Evolutionary conservation across 192 early-diverging fungal genomes (phyloP).

Genomic region (Backusella luteola): DNA sequence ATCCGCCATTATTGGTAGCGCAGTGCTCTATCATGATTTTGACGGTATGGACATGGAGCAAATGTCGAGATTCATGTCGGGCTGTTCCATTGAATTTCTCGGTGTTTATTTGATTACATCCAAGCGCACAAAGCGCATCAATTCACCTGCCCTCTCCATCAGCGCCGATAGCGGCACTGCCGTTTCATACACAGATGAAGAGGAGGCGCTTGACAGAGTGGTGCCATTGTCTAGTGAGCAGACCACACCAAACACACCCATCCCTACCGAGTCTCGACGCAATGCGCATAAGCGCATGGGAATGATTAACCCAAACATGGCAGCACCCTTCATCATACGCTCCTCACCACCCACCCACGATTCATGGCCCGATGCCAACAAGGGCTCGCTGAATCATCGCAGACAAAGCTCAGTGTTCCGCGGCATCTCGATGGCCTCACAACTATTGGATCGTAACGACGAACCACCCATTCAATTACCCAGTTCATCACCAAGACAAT

Average conservation of each 20-base stretch:
- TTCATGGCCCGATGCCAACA: neutral
- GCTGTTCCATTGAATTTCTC: conserved; percentile 59
- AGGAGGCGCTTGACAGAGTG: neutral
- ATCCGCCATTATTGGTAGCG: conserved; percentile 66
- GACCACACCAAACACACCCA: neutral
- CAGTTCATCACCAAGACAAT: neutral
- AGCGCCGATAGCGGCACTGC: conserved; percentile 1
- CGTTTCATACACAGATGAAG: neutral
- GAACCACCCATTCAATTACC: conserved; percentile 23
- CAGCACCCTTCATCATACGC: neutral
- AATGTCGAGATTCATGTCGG: conserved; percentile 49
- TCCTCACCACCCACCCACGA: neutral
- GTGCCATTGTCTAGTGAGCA: neutral
- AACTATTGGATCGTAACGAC: conserved; percentile 32
- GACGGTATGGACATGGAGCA: conserved; percentile 49
- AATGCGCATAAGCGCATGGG: neutral
- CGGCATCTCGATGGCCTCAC: conserved; percentile 36
- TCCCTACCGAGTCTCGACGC: neutral
- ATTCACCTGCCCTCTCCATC: neutral
- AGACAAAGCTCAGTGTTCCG: conserved; percentile 31
- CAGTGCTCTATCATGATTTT: conserved; percentile 67
- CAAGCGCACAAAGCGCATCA: conserved; percentile 35
- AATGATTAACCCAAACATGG: neutral
- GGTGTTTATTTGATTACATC: conserved; percentile 73
- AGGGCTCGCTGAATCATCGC: neutral